Evolutionary conservation across 768 basidiomycete genomes (phyloP).

Genomic region (Fistulinella prunicolor): DNA sequence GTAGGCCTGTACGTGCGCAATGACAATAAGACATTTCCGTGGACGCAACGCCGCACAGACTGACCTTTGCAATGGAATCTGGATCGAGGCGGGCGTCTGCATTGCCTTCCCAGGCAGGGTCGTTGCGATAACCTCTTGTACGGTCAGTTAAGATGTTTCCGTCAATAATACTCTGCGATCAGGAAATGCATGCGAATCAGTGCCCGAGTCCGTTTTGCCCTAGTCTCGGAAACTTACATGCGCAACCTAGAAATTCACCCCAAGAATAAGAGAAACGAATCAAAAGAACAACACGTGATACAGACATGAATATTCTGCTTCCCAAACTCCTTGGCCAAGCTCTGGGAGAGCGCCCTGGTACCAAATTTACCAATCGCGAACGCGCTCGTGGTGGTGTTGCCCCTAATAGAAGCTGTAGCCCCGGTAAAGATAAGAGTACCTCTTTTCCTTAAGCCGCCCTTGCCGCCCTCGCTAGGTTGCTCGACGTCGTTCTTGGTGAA

Average conservation of each 20-base stretch:
- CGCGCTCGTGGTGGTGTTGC: constrained; percentile 57
- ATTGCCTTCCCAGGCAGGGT: constrained; percentile 43
- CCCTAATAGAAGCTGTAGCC: constrained; percentile 64
- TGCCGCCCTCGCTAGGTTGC: constrained; percentile 40
- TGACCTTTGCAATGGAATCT: constrained; percentile 66
- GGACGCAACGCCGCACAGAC: constrained; percentile 12
- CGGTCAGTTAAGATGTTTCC: constrained; percentile 49
- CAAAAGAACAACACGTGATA: too few relatives aligned
- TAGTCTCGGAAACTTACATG: constrained; percentile 68
- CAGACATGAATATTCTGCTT: constrained; percentile 70
- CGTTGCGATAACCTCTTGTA: constrained; percentile 28
- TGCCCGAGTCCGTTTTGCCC: background rate
- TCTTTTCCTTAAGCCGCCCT: constrained; percentile 45
- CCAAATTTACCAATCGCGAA: constrained; percentile 67
- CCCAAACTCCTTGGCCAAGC: constrained; percentile 71
- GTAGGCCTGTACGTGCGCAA: constrained; percentile 48
- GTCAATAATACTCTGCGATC: constrained; percentile 61
- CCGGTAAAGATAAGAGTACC: constrained; percentile 73
- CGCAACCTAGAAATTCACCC: constrained; percentile 44
- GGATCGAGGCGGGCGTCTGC: constrained; percentile 52
- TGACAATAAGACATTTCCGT: background rate
- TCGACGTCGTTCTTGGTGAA: constrained; percentile 53
- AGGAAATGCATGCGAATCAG: background rate
- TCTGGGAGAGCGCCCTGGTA: constrained; percentile 61
- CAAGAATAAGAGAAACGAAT: background rate